phyloP scores from a whole-genome alignment of 2,329 filamentous ascomycete species.

The Byssothecium circinans region DNA sequence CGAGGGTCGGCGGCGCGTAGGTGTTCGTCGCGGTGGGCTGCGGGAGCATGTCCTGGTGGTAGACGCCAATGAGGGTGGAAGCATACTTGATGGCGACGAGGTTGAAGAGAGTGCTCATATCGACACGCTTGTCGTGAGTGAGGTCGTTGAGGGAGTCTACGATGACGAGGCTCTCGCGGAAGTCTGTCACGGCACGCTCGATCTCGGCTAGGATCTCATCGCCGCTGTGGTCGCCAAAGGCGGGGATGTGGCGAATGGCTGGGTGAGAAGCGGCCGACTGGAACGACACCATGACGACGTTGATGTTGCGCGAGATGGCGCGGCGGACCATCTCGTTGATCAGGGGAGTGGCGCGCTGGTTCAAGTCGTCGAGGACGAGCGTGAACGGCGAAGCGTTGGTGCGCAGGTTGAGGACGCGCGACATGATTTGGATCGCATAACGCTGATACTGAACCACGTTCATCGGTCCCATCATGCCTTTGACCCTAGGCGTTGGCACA shows the following conservation, averaged over 20 bases:
- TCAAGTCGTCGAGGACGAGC: constrained; percentile 78
- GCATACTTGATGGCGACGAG: constrained; percentile 66
- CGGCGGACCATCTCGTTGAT: constrained; percentile 73
- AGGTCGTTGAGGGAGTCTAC: constrained; percentile 79
- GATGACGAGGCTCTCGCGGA: constrained; percentile 61
- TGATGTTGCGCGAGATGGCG: constrained; percentile 58
- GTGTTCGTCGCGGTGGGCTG: constrained; percentile 46
- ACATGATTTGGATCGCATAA: constrained; percentile 80
- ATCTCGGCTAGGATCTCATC: constrained; percentile 44
- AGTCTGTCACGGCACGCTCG: constrained; percentile 20
- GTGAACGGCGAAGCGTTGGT: constrained; percentile 85
- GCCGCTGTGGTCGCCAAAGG: constrained; percentile 64
- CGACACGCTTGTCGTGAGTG: constrained; percentile 33
- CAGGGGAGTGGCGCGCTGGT: constrained; percentile 74
- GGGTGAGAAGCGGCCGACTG: constrained; percentile 60
- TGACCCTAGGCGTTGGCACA: constrained; percentile 7
- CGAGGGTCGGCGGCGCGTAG: constrained; percentile 58
- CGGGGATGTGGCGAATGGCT: constrained; percentile 69
- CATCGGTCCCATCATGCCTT: constrained; percentile 22
- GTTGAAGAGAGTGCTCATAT: constrained; percentile 65
- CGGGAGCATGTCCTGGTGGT: constrained; percentile 78
- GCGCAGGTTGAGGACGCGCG: constrained; percentile 76
- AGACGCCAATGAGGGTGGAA: constrained; percentile 74
- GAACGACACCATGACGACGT: constrained; percentile 77
- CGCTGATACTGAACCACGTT: constrained; percentile 66